Conservation (phyloP, 805 yeast species). For the Sungouiozyma ichnusensis region DNA sequence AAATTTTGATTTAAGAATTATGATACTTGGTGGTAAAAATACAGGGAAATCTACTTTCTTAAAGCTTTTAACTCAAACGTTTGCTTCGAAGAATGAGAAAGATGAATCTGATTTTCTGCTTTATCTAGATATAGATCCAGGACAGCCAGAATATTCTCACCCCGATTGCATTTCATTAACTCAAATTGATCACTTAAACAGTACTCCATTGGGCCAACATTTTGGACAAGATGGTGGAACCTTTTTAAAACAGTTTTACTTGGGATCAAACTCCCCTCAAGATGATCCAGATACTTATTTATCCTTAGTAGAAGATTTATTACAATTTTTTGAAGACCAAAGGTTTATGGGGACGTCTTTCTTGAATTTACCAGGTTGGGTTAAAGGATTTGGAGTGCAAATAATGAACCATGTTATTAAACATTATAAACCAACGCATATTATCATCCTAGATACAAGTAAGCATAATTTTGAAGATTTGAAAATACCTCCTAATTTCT, state of each 20-base stretch:
- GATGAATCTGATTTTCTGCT: constrained; percentile 26
- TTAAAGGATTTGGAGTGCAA: constrained; percentile 74
- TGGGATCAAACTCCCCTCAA: constrained; percentile 63
- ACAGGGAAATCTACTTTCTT: constrained; percentile 75
- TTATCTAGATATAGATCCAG: constrained; percentile 76
- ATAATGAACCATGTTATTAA: constrained; percentile 41
- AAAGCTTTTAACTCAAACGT: constrained; percentile 41
- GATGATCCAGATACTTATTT: constrained; percentile 52
- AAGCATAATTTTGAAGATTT: constrained; percentile 21
- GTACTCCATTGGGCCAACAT: constrained; percentile 14
- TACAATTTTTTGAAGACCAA: constrained; percentile 24
- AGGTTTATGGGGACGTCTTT: constrained; percentile 35
- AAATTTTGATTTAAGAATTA: constrained; percentile 22
- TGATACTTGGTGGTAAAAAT: constrained; percentile 45
- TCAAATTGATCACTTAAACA: constrained; percentile 7
- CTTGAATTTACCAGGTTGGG: constrained; percentile 85
- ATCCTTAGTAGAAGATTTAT: constrained; percentile 32
- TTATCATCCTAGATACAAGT: constrained; percentile 42
- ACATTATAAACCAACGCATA: constrained; percentile 41
- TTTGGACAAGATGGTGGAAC: constrained; percentile 14
- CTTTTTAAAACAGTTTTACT: constrained; percentile 28
- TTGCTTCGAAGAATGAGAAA: constrained; percentile 23
- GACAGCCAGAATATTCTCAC: constrained; percentile 68
- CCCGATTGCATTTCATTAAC: constrained; percentile 63
- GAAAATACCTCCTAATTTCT: constrained; percentile 20